phyloP scores from a whole-genome alignment of 2,329 filamentous ascomycete genomes.

The Metarhizium rileyi region DNA sequence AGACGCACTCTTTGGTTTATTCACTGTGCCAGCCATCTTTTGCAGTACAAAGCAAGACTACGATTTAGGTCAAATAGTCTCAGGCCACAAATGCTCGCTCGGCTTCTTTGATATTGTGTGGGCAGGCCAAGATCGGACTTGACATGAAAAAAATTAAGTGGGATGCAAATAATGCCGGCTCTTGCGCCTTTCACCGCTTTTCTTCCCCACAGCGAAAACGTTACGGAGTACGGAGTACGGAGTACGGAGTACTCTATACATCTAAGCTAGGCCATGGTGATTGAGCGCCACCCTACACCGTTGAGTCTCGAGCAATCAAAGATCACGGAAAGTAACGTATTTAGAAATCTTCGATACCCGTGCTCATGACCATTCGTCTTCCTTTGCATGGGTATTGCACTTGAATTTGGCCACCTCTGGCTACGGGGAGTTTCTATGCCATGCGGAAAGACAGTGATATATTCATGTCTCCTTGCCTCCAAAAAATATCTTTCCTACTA shows the following conservation, averaged over 20 bases:
- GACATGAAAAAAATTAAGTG: conserved; percentile 27
- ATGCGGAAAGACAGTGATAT: neutral
- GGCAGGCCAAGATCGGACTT: neutral
- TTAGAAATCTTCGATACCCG: too few relatives aligned
- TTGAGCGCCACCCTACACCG: too few relatives aligned
- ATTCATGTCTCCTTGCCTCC: conserved; percentile 15
- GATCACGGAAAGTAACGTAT: too few relatives aligned
- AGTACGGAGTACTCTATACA: too few relatives aligned
- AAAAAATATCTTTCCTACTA: conserved; percentile 20
- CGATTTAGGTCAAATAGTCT: neutral
- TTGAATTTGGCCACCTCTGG: too few relatives aligned
- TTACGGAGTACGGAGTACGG: too few relatives aligned
- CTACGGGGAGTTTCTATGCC: too few relatives aligned
- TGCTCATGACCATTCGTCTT: too few relatives aligned
- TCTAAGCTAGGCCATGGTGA: too few relatives aligned
- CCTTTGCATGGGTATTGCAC: too few relatives aligned
- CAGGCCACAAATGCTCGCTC: conserved; percentile 1
- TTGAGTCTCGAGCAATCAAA: too few relatives aligned
- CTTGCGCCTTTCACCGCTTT: conserved; percentile 21
- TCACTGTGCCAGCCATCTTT: conserved; percentile 44
- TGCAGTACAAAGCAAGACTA: neutral
- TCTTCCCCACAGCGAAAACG: conserved; percentile 8
- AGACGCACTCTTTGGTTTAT: conserved; percentile 42
- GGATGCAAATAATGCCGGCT: conserved; percentile 28
- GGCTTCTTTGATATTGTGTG: neutral